These are phyloP conservation scores for Pseudonitzschia pungens DNA, from an alignment of 108 stramenopile genomes.

Conservation along the genomic window DNA sequence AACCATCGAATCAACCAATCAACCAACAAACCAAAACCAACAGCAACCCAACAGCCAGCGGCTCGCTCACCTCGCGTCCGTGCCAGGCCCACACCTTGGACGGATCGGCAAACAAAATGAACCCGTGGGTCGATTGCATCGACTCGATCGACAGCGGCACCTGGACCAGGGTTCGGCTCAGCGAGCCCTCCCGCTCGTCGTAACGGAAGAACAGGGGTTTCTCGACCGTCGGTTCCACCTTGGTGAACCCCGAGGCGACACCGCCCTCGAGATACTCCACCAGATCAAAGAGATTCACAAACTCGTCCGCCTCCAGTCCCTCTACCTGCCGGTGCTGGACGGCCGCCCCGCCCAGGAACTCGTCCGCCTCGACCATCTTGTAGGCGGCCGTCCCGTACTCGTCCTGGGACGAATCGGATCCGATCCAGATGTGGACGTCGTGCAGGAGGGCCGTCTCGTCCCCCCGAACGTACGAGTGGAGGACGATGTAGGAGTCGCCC, in stretches of 20 bases:
- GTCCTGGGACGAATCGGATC: conserved; percentile 84
- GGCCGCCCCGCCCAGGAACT: conserved; percentile 73
- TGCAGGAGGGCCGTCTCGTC: conserved; percentile 35
- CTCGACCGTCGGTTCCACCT: conserved; percentile 67
- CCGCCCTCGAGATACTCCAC: conserved; percentile 87
- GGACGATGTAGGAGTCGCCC: conserved; percentile 90
- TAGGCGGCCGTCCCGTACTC: conserved; percentile 88
- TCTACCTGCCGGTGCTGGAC: conserved; percentile 91
- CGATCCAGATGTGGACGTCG: conserved; percentile 87
- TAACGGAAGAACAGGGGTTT: conserved; percentile 63
- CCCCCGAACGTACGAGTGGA: conserved; percentile 55
- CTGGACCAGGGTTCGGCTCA: conserved; percentile 44
- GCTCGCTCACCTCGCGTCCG: conserved; percentile 53
- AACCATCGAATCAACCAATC: too few relatives aligned
- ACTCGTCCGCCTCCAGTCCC: conserved; percentile 74
- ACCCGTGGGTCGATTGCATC: conserved; percentile 86
- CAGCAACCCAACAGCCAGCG: too few relatives aligned
- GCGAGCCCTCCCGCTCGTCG: conserved; percentile 39
- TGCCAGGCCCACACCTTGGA: conserved; percentile 80
- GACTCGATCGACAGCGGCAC: conserved; percentile 52
- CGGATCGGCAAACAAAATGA: conserved; percentile 78
- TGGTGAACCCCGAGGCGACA: conserved; percentile 81
- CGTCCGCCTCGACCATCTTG: conserved; percentile 94
- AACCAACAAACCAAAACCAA: too few relatives aligned
- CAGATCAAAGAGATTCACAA: conserved; percentile 54